These are phyloP conservation scores for Rugonectria rugulosa DNA, from an alignment of 2,329 filamentous ascomycete genomes.

Conservation along the genomic window DNA sequence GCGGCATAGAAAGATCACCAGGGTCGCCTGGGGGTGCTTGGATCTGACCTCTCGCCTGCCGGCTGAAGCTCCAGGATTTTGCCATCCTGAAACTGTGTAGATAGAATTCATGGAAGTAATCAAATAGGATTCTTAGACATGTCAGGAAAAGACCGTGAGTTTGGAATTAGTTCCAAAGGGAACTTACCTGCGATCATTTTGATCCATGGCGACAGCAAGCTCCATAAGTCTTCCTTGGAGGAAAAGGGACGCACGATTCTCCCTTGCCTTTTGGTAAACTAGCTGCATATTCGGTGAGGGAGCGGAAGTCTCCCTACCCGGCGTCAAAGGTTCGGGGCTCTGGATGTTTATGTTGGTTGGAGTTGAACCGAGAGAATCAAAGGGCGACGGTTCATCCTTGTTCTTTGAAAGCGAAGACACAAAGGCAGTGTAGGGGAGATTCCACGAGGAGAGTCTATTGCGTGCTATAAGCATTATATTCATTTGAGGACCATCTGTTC, in stretches of 20 bases:
- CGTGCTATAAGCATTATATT: neutral
- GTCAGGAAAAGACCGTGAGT: neutral
- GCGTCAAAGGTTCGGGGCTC: conserved; percentile 1
- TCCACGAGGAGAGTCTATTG: conserved; percentile 14
- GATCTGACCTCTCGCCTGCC: neutral
- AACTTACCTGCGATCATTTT: conserved; percentile 19
- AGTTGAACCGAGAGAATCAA: neutral
- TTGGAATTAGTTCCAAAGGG: neutral
- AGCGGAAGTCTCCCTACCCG: neutral
- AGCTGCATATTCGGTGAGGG: conserved; percentile 24
- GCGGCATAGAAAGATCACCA: neutral
- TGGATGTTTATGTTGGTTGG: conserved; percentile 18
- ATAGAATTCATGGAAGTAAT: conserved; percentile 30
- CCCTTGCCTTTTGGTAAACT: conserved; percentile 5
- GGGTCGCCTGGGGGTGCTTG: neutral
- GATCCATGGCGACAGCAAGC: conserved; percentile 6
- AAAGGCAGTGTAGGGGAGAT: conserved; percentile 22
- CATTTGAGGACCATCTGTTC: neutral
- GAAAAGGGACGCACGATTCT: conserved; percentile 12
- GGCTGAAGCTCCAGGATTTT: conserved; percentile 8
- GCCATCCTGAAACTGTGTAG: conserved; percentile 15
- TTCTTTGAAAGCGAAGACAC: neutral
- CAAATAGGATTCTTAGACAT: neutral
- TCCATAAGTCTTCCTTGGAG: conserved; percentile 12
- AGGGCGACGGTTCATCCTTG: conserved; percentile 13